Evolutionary conservation across 2,329 filamentous ascomycete genomes (phyloP), one percentile per base, ranked within the genome.

Genomic region (Zelopaecilomyces penicillatus): DNA sequence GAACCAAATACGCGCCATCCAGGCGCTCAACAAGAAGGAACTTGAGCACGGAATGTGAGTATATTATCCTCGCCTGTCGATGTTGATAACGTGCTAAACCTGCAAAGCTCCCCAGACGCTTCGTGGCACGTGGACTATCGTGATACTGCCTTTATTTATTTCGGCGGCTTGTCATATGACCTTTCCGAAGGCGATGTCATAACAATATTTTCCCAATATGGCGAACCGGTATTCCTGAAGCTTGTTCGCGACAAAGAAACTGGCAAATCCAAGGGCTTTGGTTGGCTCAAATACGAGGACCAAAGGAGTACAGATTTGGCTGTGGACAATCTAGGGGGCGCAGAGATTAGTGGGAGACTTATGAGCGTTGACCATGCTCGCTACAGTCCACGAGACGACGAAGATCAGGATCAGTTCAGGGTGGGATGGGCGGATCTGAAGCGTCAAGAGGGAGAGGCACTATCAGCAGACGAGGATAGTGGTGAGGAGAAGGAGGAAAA

Each of bases 91-190:
- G 28, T 36, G 40, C 63, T 62, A 52, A 64, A 50, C 34, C 40
- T 27, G 37, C 35, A 42, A 35, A 90, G 88, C 54, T 76, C 83
- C 3, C 83, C 90, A 36, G 82, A 89, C 66, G 91, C 85, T 51
- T 96, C 91, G 46, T 97, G 91, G 91, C 91, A 97, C 64, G 83
- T 85, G 63, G 94, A 98, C 71, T 98, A 97, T 68, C 87, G 88
- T 68, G 93, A 95, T 69, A 97, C 93, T 2, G 94, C 93, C 48
- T 98, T 91, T 65, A 73, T 98, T 62, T 95, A 96, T 73, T 90
- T 98, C 55, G 94, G 94, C 59, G 91, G 91, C 29, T 76, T 98
- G 9, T 88, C 90, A 4, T 95, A 86, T 66, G 87, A 95, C 58
- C 76, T 98, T 35, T 89, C 88, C 40, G 93, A 98, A 70, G 94